These are phyloP conservation scores for Stromatinia cepivora DNA, from an alignment of 2,329 filamentous ascomycete species.

Conservation along the genomic window DNA sequence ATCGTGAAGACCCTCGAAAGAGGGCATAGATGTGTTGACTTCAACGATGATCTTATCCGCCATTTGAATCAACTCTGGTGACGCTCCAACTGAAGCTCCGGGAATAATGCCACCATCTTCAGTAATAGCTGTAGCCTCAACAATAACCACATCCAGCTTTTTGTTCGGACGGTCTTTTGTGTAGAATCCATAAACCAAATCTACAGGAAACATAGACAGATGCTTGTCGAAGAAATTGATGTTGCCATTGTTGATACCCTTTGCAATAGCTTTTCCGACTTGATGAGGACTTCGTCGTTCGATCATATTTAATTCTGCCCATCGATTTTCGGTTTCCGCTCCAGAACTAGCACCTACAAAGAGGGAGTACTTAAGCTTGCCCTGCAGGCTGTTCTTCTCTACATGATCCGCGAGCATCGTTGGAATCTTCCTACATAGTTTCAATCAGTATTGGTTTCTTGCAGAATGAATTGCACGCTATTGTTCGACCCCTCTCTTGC, in stretches of 20 bases:
- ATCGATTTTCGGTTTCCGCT: constrained; percentile 83
- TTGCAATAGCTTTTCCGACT: constrained; percentile 85
- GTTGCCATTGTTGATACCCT: constrained; percentile 83
- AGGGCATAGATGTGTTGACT: constrained; percentile 83
- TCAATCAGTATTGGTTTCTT: constrained; percentile 11
- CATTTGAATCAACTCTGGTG: constrained; percentile 84
- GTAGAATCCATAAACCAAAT: constrained; percentile 85
- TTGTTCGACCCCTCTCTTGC: neutral
- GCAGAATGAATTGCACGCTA: neutral
- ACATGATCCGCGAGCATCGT: constrained; percentile 84
- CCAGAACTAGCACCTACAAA: constrained; percentile 90
- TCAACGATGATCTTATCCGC: constrained; percentile 93
- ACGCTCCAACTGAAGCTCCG: constrained; percentile 81
- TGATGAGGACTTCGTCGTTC: constrained; percentile 82
- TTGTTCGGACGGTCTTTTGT: constrained; percentile 71
- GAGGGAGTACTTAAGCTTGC: constrained; percentile 79
- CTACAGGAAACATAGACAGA: constrained; percentile 86
- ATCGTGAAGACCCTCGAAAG: constrained; percentile 85
- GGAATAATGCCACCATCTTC: constrained; percentile 87
- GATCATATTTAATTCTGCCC: constrained; percentile 90
- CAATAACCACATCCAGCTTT: constrained; percentile 74
- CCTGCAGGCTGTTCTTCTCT: constrained; percentile 81
- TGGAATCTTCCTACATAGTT: constrained; percentile 67
- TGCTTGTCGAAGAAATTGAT: constrained; percentile 96
- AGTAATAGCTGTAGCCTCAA: constrained; percentile 84